These are phyloP conservation scores for Sphagnum magellanicum DNA, from an alignment of 228 moss, liverwort and hornwort species.

Conservation along the genomic window DNA sequence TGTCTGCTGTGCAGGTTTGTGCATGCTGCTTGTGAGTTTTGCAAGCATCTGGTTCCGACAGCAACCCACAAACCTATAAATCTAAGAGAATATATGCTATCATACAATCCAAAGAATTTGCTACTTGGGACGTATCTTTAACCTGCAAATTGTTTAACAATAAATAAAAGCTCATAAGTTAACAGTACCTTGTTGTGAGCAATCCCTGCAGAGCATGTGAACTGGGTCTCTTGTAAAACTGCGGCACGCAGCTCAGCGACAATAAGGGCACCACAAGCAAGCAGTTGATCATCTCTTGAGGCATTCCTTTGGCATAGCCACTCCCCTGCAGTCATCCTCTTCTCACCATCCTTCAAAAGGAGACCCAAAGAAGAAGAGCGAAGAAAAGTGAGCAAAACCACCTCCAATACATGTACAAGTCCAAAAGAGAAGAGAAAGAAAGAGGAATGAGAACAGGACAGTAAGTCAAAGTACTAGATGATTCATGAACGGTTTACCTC, in stretches of 20 bases:
- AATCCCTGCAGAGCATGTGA: conserved; percentile 94
- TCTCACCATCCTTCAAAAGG: conserved; percentile 31
- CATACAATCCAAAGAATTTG: too few relatives aligned
- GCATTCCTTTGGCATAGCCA: conserved; percentile 69
- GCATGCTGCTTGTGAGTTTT: conserved; percentile 89
- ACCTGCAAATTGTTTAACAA: too few relatives aligned
- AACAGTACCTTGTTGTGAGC: conserved; percentile 82
- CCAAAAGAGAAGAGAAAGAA: neutral
- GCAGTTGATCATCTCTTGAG: conserved; percentile 64
- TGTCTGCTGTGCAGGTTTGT: conserved; percentile 96
- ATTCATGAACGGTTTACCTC: conserved; percentile 26
- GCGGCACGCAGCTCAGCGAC: conserved; percentile 79
- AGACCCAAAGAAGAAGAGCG: neutral
- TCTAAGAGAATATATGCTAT: too few relatives aligned
- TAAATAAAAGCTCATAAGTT: neutral
- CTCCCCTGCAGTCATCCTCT: conserved; percentile 32
- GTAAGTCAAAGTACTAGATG: too few relatives aligned
- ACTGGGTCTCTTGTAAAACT: conserved; percentile 71
- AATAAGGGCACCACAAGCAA: conserved; percentile 82
- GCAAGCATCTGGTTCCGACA: conserved; percentile 69
- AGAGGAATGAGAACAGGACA: neutral
- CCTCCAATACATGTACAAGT: neutral
- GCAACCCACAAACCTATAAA: too few relatives aligned
- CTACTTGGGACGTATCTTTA: too few relatives aligned
- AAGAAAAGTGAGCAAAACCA: neutral